These are phyloP conservation scores for Tuber calosporum DNA, from an alignment of 495 filamentous ascomycete species.

Conservation along the genomic window DNA sequence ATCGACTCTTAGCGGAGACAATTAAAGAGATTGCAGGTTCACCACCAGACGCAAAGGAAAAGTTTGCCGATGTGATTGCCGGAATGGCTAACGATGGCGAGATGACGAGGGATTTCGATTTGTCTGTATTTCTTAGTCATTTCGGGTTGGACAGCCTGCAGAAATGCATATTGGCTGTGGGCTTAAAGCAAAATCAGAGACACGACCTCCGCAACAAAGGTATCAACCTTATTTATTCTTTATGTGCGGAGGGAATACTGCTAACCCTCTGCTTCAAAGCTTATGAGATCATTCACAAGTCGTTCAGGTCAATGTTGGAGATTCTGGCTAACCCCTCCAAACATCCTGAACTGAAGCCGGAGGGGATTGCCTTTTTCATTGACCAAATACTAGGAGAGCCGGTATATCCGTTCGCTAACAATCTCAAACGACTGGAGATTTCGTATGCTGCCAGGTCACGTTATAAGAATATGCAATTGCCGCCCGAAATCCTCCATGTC, in stretches of 20 bases:
- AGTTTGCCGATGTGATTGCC: slow-evolving; percentile 89
- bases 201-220: slow-evolving; percentile 83
- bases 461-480: slow-evolving; percentile 37
- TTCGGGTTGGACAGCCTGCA: slow-evolving; percentile 82
- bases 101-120: slow-evolving; percentile 87
- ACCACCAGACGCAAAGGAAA: slow-evolving; percentile 69
- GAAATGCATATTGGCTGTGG: slow-evolving; percentile 80
- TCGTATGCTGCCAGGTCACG: slow-evolving; percentile 41
- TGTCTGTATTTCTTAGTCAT: slow-evolving; percentile 85
- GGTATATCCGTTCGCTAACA: slow-evolving; percentile 36
- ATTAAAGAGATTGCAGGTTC: slow-evolving; percentile 67
- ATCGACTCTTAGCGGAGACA: slow-evolving; percentile 67
- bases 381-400: slow-evolving; percentile 39
- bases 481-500: slow-evolving; percentile 32
- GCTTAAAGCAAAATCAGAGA: slow-evolving; percentile 72
- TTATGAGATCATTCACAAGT: slow-evolving; percentile 37
- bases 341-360: slow-evolving; percentile 46
- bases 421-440: slow-evolving; percentile 29
- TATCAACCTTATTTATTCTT: slow-evolving; percentile 44
- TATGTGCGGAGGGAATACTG: slow-evolving; percentile 11
- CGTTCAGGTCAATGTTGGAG: slow-evolving; percentile 40
- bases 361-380: slow-evolving; percentile 59
- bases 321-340: slow-evolving; percentile 57
- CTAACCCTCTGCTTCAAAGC: slow-evolving; percentile 29
- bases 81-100: slow-evolving; percentile 65